Evolutionary conservation across 148 eudicot species (phyloP), one percentile per base, ranked within the genome.

Genomic region (Arctostaphylos glauca): DNA sequence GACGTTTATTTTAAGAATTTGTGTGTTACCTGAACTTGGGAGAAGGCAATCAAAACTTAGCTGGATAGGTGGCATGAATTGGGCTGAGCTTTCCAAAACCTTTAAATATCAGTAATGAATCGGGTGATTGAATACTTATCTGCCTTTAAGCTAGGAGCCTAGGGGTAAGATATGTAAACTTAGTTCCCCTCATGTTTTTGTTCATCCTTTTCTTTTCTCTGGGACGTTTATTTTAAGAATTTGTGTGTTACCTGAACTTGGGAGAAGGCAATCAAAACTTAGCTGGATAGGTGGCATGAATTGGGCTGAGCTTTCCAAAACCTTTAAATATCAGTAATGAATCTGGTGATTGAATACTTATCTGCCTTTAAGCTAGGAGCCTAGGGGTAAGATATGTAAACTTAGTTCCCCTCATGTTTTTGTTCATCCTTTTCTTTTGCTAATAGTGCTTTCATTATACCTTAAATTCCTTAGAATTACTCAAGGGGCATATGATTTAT

Each of bases 211-310:
- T 72, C 52, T 12, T 21, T 50, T 50, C 25, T 47, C 12, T 46
- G 38, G 14, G 21, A 72, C 44, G 44, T 72, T 47, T 18, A 46
- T 44, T 15, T 19, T 73, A 41, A 18, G 62, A 41, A 41, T 77
- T 54, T 77, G 3, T 18, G 2, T 18, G 38, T 41, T 41, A 9
- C 55, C n/a, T 3, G 67, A 60, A n/a, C 21, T 21, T 41, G 13
- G 23, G 55, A 77, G 76, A 44, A 77, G 62, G 80, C 9, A 41
- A 31, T 77, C 60, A 56, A 77, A 54, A 43, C 38, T 54, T 16
- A 53, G 2, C 12, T 6, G 48, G 62, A 53, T 15, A 54, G 47
- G 15, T 15, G 47, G 19, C 62, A 77, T 52, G 47, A 6, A 53
- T 16, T 56, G 31, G 66, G 60, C 66, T 38, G 25, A 77, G 59